Evolutionary conservation across 2,329 filamentous ascomycete genomes (phyloP).

Genomic region (Colletotrichum higginsianum): DNA sequence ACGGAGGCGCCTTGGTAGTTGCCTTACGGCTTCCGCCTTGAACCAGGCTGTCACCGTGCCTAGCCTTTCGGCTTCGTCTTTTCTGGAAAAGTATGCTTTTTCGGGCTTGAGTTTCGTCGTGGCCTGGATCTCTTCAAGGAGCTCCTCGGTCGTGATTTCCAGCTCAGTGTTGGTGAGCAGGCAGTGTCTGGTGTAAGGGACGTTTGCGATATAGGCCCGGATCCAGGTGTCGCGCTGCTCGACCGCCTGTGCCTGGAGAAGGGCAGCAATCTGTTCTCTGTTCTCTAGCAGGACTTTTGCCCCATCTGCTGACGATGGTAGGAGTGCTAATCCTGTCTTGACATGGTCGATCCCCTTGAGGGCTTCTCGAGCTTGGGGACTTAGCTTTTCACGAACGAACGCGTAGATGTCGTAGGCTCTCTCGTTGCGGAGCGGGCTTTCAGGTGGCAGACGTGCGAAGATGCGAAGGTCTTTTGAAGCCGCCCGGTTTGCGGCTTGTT

Average conservation of each 20-base stretch:
- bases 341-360: slow-evolving; percentile 8
- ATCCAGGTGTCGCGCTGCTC: slow-evolving; percentile 2
- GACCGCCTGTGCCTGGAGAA: slow-evolving; percentile 1
- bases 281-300: slow-evolving; percentile 7
- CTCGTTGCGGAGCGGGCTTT: slow-evolving; percentile 3
- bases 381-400: slow-evolving; percentile 2
- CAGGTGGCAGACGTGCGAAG: neutral
- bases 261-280: slow-evolving; percentile 4
- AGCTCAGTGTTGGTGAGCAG: too few species aligned
- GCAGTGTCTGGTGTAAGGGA: too few species aligned
- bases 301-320: neutral
- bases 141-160: too few species aligned
- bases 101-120: too few species aligned
- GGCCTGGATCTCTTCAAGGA: too few species aligned
- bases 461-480: neutral
- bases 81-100: neutral
- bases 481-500: neutral
- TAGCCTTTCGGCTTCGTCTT: slow-evolving; percentile 15
- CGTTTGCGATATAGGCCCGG: neutral
- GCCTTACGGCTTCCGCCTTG: slow-evolving; percentile 9
- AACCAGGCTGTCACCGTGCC: slow-evolving; percentile 7
- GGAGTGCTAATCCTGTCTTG: slow-evolving; percentile 17
- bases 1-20: slow-evolving; percentile 18
- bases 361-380: neutral
- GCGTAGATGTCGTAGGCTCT: slow-evolving; percentile 1